phyloP scores from a whole-genome alignment of 148 eudicot genomes.

The Amaranthus cruentus region DNA sequence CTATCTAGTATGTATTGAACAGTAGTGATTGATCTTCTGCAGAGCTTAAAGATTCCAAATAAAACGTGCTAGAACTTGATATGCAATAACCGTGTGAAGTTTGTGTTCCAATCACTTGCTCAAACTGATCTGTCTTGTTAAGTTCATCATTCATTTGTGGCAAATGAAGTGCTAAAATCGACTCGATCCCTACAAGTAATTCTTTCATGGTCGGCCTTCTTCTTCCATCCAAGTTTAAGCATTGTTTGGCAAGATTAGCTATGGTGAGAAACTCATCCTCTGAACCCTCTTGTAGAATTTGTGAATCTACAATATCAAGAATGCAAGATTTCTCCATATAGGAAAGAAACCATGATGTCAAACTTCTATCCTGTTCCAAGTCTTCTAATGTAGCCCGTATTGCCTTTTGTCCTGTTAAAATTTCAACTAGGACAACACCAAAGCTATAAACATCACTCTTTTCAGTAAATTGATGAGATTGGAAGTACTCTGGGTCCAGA shows the following conservation, averaged over 20 bases:
- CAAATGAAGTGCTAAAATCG: constrained; percentile 19
- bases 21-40: constrained; percentile 15
- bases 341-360: constrained; percentile 30
- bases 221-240: constrained; percentile 29
- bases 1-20: constrained; percentile 17
- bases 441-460: constrained; percentile 36
- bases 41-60: constrained; percentile 12
- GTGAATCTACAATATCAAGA: constrained; percentile 25
- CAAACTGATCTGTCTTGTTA: background rate
- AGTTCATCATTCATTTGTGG: constrained; percentile 5
- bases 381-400: constrained; percentile 9
- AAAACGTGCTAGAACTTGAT: constrained; percentile 7
- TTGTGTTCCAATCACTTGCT: background rate
- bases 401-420: constrained; percentile 33
- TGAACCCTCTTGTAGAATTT: constrained; percentile 24
- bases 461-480: constrained; percentile 25
- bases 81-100: background rate
- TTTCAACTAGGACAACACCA: constrained; percentile 33
- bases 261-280: constrained; percentile 23
- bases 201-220: constrained; percentile 38
- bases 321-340: constrained; percentile 17
- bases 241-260: constrained; percentile 27
- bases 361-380: constrained; percentile 15
- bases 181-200: constrained; percentile 25
- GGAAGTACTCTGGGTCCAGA: constrained; percentile 36